Base-by-base conservation (phyloP, 345 rosid species). In the Cardamine occulta region DNA sequence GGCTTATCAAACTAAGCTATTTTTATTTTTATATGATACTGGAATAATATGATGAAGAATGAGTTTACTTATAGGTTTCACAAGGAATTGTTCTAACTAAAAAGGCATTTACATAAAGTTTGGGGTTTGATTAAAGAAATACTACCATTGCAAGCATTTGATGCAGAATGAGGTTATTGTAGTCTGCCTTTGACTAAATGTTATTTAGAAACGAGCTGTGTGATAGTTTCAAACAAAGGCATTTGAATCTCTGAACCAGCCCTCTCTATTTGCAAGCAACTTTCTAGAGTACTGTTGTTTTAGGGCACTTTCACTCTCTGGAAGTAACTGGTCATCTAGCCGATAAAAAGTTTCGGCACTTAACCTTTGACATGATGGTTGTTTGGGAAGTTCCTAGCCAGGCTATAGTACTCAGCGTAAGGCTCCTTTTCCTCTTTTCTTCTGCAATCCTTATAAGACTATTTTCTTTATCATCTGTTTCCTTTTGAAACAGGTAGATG, bases 371-470 rank as follows among this genome's bases (percentile, higher is more conserved):
- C 73, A 90, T 92, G 96, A 95, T 95, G 99, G 76, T 95, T 63
- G 97, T 96, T 42, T 95, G 98, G 99, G 98, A 90, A 77, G 63
- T 83, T 70, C 99, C 98, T 56, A 89, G 87, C 83, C 88, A 82
- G 80, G 83, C 94, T 78, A 52, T 74, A 21, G 23, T 21, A 35
- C 74, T 74, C 71, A 83, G 85, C 68, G 97, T 92, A 81, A 79
- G 84, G 1, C 51, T 76, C 55, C 29, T 37, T 44, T 62, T 62
- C 69, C 39, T 44, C 59, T 52, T 21, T 37, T 52, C 23, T 67
- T 52, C 26, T 35, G 69, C 59, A 19, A 23, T 26, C 42, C 5
- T 53, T 57, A 7, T 44, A 47, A 15, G 47, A 48, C 12, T 26
- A 5, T 66, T 48, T 75, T 31, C 2, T 26, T 26, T 26, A 40